Percentiles rank a stretch among this genome's conserved stretches.
These are phyloP conservation scores for Talaromyces sp. DNA, from an alignment of 2,329 filamentous ascomycete species.

Conservation along the genomic window DNA sequence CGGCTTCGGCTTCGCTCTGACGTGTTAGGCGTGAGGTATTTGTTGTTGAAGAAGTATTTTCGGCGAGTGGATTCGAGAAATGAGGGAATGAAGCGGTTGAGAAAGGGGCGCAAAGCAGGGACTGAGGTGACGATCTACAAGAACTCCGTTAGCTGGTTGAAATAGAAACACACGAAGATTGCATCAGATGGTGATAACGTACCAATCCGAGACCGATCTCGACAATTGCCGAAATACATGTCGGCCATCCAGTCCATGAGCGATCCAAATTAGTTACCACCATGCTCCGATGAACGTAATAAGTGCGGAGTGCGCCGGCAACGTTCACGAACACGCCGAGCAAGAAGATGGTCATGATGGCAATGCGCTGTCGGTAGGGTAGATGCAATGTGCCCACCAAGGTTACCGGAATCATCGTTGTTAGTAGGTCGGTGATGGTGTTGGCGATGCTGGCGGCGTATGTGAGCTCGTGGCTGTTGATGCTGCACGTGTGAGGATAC, in stretches of 20 bases:
- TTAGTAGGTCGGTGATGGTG: constrained; percentile 33
- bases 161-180: not conserved
- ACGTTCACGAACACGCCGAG: constrained; percentile 33
- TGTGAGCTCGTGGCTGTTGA: constrained; percentile 25
- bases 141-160: not conserved
- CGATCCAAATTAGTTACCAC: constrained; percentile 23
- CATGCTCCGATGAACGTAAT: constrained; percentile 31
- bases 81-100: not conserved
- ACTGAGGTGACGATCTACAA: constrained; percentile 9
- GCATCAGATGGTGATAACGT: constrained; percentile 10
- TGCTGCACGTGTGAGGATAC: constrained; percentile 15
- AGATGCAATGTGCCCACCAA: constrained; percentile 36
- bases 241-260: constrained; percentile 33
- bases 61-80: constrained; percentile 2
- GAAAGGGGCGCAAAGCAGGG: constrained; percentile 5
- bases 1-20: not conserved
- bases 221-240: constrained; percentile 26
- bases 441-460: constrained; percentile 34
- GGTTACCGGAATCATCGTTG: constrained; percentile 33
- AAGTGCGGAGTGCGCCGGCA: constrained; percentile 29
- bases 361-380: constrained; percentile 30
- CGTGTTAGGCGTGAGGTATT: not conserved
- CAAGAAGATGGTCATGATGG: constrained; percentile 33
- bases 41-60: constrained; percentile 1
- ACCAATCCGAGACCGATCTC: constrained; percentile 34